These are phyloP conservation scores for Arctium minus DNA, from an alignment of 129 eudicot genomes.

Conservation along the genomic window DNA sequence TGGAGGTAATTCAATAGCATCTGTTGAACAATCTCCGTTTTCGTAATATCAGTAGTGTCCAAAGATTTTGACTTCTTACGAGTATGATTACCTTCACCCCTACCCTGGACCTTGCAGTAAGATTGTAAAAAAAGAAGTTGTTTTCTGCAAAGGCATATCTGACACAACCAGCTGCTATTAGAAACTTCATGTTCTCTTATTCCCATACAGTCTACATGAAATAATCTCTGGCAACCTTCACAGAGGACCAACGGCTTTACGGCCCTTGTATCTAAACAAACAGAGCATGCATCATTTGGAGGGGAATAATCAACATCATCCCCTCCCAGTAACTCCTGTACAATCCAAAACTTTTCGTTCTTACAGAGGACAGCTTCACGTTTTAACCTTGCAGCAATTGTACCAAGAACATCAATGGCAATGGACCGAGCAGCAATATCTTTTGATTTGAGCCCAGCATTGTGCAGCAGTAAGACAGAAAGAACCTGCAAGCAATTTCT, in stretches of 20 bases:
- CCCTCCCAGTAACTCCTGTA: constrained; percentile 49
- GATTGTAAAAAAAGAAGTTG: constrained; percentile 70
- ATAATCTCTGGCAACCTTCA: constrained; percentile 67
- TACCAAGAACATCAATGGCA: constrained; percentile 95
- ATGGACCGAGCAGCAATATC: constrained; percentile 75
- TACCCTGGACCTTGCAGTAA: constrained; percentile 55
- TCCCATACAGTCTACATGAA: constrained; percentile 81
- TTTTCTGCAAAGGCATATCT: constrained; percentile 66
- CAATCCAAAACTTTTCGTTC: constrained; percentile 79
- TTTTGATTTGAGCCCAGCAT: constrained; percentile 91
- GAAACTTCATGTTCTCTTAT: constrained; percentile 66
- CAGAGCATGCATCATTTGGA: constrained; percentile 62
- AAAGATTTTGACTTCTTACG: constrained; percentile 44
- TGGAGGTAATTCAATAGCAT: constrained; percentile 85
- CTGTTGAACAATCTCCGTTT: constrained; percentile 80
- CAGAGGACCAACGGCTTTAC: constrained; percentile 61
- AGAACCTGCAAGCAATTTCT: constrained; percentile 70
- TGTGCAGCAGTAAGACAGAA: constrained; percentile 88
- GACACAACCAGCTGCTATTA: constrained; percentile 59
- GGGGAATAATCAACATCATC: constrained; percentile 29
- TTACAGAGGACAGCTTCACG: constrained; percentile 72
- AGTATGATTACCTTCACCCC: constrained; percentile 43
- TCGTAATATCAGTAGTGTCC: constrained; percentile 37
- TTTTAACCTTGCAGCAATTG: constrained; percentile 93
- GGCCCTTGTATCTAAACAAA: constrained; percentile 58